Percentiles rank a stretch among this genome's conserved stretches.
These are phyloP conservation scores for Salix suchowensis DNA, from an alignment of 345 rosid genomes.

Conservation along the genomic window DNA sequence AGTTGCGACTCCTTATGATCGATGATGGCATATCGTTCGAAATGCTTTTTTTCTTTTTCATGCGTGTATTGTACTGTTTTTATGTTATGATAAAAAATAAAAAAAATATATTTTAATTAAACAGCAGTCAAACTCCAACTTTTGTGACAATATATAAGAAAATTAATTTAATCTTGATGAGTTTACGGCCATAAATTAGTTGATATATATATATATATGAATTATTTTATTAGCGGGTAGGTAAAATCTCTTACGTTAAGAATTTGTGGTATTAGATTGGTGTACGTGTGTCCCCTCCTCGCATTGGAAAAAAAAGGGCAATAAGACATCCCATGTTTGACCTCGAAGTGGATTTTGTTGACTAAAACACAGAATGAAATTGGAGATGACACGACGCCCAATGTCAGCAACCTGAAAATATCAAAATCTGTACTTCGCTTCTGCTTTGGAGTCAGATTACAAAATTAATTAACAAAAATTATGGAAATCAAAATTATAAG, in stretches of 20 bases:
- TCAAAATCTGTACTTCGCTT: neutral
- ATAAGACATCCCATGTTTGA: neutral
- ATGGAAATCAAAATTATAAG: too few relatives aligned
- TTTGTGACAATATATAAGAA: too few relatives aligned
- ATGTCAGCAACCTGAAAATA: neutral
- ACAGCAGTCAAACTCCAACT: neutral
- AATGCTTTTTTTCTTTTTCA: neutral
- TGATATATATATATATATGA: neutral
- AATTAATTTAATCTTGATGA: too few relatives aligned
- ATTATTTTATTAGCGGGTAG: neutral
- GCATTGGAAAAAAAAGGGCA: neutral
- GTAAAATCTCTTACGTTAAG: neutral
- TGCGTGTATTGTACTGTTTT: neutral
- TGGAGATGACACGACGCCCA: neutral
- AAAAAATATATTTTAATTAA: neutral
- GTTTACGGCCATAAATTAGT: neutral
- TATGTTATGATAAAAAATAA: too few relatives aligned
- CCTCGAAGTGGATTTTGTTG: neutral
- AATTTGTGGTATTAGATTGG: neutral
- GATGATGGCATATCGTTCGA: neutral
- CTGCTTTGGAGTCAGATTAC: neutral
- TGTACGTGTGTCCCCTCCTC: neutral
- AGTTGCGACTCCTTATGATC: neutral
- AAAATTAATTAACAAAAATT: too few relatives aligned
- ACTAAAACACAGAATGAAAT: neutral